Evolutionary conservation across 2,329 filamentous ascomycete genomes (phyloP).

Genomic region (Fusarium sp.): DNA sequence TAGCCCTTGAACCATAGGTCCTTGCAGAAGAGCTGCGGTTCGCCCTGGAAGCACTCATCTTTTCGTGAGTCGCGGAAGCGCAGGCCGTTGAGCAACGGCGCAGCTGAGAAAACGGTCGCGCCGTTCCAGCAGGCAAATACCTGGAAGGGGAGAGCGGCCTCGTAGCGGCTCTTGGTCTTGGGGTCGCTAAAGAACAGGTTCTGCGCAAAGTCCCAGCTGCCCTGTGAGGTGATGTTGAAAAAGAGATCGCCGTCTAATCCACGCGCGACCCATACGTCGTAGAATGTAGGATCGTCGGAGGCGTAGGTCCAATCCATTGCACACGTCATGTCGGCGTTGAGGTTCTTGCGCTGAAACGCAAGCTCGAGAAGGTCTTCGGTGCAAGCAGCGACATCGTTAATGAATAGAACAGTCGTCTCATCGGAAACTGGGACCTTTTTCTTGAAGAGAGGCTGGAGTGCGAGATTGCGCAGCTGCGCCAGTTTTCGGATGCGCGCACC

Average conservation of each 20-base stretch:
- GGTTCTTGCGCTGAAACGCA: conserved; percentile 58
- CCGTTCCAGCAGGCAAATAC: conserved; percentile 74
- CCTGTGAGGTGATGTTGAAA: conserved; percentile 63
- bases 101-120: conserved; percentile 61
- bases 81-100: conserved; percentile 58
- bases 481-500: conserved; percentile 60
- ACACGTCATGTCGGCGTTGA: conserved; percentile 67
- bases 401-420: conserved; percentile 61
- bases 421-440: conserved; percentile 40
- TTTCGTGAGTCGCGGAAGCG: conserved; percentile 56
- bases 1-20: conserved; percentile 66
- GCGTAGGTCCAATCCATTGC: conserved; percentile 69
- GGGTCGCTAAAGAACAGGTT: conserved; percentile 66
- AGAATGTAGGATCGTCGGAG: conserved; percentile 61
- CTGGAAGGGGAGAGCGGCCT: conserved; percentile 61
- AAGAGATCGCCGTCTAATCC: conserved; percentile 66
- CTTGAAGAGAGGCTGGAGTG: conserved; percentile 59
- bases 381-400: conserved; percentile 67
- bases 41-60: conserved; percentile 65
- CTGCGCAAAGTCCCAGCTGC: conserved; percentile 61
- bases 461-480: conserved; percentile 64
- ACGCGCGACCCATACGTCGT: conserved; percentile 68
- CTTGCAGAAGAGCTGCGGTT: conserved; percentile 69
- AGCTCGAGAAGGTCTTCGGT: conserved; percentile 70
- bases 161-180: conserved; percentile 49